Evolutionary conservation across 2,329 filamentous ascomycete genomes (phyloP), one percentile per base, ranked within the genome.

Genomic region (Aspergillus pseudotamarii): DNA sequence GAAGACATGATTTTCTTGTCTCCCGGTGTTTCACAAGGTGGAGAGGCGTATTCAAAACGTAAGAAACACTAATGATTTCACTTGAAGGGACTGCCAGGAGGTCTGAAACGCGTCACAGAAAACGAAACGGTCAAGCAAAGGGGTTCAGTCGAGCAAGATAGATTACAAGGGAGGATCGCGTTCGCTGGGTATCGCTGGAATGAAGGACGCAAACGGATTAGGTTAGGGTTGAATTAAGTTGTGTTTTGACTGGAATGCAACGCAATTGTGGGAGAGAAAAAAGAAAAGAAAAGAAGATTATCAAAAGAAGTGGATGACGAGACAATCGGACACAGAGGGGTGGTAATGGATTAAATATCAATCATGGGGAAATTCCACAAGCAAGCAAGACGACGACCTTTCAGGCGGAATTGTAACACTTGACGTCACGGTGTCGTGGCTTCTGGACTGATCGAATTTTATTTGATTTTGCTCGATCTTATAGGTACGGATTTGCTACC

Each of bases 181-280:
- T 70, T 70, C 62, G 61, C 64, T 60, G 60, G 66, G 45, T 70
- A 71, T 70, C 64, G 62, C 57, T 30, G 65, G 68, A 68, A 69
- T 66, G 63, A 61, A 63, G 56, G 62, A 59, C 45, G 60, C 60
- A 55, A 51, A 51, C 48, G 48, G 48, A 32, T 51, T 21, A 34
- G 59, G 50, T 38, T 56, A 53, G 28, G 59, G 59, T 16, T 26
- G 23, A 26, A 26, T 26, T 26, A 26, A 26, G n/a, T 26, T 26
- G 56, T 53, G 46, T 36, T 38, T 43, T 19, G 53, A 38, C 16
- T 51, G 48, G 48, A 50, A 50, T 50, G 46, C 23, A 28, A 28
- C 26, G 16, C 26, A 30, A 10, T 28, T 4, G 23, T 26, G 26
- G 26, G 11, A 19, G 3, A 16, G 2, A 28, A 23, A 28, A 26